phyloP scores from a whole-genome alignment of 2,329 filamentous ascomycete species.

The Apiospora arundinis region DNA sequence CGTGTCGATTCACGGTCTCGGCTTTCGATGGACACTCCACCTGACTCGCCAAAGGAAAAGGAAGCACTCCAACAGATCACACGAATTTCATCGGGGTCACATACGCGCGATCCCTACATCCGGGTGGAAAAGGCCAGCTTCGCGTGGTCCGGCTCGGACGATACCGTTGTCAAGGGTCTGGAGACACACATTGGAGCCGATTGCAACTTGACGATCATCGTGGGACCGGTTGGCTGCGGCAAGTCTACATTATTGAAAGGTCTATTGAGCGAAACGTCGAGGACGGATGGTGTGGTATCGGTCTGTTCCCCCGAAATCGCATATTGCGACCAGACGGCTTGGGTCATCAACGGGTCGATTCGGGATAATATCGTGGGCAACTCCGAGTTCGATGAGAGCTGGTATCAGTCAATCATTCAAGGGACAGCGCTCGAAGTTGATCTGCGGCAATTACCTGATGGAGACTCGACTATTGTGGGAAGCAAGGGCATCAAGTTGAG shows the following conservation, averaged over 20 bases:
- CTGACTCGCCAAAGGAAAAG: slow-evolving; percentile 1
- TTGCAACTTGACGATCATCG: slow-evolving; percentile 22
- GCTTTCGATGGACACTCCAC: background rate
- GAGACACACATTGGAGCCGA: slow-evolving; percentile 21
- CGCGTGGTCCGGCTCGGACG: slow-evolving; percentile 18
- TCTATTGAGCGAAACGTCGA: slow-evolving; percentile 24
- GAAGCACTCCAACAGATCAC: background rate
- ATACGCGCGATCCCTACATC: background rate
- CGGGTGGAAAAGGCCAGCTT: slow-evolving; percentile 17
- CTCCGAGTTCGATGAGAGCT: slow-evolving; percentile 25
- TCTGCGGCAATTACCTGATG: slow-evolving; percentile 30
- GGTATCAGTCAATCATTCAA: slow-evolving; percentile 28
- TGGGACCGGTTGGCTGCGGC: slow-evolving; percentile 26
- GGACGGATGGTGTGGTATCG: slow-evolving; percentile 14
- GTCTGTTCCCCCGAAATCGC: slow-evolving; percentile 24
- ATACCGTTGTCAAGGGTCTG: slow-evolving; percentile 13
- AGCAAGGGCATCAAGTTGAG: slow-evolving; percentile 38
- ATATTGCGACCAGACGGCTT: slow-evolving; percentile 31
- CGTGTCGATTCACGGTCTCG: slow-evolving; percentile 16
- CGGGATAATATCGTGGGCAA: slow-evolving; percentile 30
- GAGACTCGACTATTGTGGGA: slow-evolving; percentile 36
- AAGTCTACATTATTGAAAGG: slow-evolving; percentile 26
- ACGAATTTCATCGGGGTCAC: background rate
- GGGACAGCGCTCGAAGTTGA: slow-evolving; percentile 30
- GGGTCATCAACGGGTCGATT: slow-evolving; percentile 30